Base-by-base conservation (phyloP, 2,329 filamentous ascomycete species). In the Aureobasidium uvarum region DNA sequence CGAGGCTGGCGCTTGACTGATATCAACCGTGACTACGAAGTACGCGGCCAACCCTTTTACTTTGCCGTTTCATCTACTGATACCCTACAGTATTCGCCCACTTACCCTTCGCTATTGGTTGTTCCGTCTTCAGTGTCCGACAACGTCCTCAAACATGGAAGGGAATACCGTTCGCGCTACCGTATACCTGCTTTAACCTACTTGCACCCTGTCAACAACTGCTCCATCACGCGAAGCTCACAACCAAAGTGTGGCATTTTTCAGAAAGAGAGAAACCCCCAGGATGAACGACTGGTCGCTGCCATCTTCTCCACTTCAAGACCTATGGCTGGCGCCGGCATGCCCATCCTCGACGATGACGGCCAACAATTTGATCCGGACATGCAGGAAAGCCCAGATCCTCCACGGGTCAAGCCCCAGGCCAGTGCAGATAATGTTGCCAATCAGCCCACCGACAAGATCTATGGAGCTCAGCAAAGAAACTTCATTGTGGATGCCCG, bases 401-500 rank as follows among this genome's bases (percentile, higher is more conserved):
- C 36, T 43, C n/a, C n/a, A n/a, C 28, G 38, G 2, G 38, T 14
- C 23, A 36, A n/a, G 10, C 13, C 33, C 2, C 36, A 7, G n/a
- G 14, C 16, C 16, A 41, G 46, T 23, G 5, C 36, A 16, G 56
- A 60, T 5, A 39, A 33, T 13, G 16, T 25, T 50, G 28, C 62
- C 43, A 20, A 20, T 7, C 25, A 43, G 33, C 20, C 51, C 6
- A 46, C 31, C 20, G 62, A 66, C 20, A 68, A 68, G 28, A 55
- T 98, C 31, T 98, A 96, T 71, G 95, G 95, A 31, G 94, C 94
- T 14, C 93, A 97, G 71, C 92, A 97, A 74, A 87, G 87, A 68
- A 99, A 98, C 73, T 80, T 98, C 66, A 99, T 99, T 70, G 92
- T 99, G 51, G 95, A 99, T 79, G 95, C 95, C 51, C 87, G 95